Percentiles rank a stretch among this genome's conserved stretches.
These are phyloP conservation scores for Melaleuca quinquenervia DNA, from an alignment of 345 rosid genomes.

Conservation along the genomic window DNA sequence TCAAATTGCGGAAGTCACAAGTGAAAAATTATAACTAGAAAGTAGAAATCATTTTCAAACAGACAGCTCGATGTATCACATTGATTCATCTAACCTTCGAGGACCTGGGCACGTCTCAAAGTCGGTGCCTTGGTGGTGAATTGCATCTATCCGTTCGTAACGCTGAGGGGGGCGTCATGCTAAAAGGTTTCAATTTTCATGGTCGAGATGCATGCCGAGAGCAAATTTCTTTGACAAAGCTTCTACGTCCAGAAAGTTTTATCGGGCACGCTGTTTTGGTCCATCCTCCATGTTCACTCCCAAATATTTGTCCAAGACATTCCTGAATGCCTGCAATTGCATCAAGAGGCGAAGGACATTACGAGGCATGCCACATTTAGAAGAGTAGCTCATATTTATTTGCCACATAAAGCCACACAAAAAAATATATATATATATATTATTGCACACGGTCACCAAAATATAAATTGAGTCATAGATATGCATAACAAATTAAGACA, in stretches of 20 bases:
- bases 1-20: not conserved
- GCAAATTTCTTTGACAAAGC: not conserved
- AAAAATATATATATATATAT: too few relatives aligned
- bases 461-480: not conserved
- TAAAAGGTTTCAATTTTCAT: not conserved
- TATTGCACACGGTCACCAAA: not conserved
- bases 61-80: not conserved
- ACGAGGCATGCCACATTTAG: not conserved
- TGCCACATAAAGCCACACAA: not conserved
- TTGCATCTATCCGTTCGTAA: not conserved
- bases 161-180: not conserved
- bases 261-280: not conserved
- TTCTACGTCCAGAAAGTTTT: not conserved
- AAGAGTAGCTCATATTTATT: not conserved
- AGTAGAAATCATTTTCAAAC: not conserved
- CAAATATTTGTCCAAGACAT: slow-evolving; percentile 46
- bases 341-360: not conserved
- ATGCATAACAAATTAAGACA: not conserved
- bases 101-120: not conserved
- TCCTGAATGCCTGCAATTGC: slow-evolving; percentile 53
- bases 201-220: not conserved
- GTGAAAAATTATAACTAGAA: not conserved
- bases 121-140: not conserved
- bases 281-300: slow-evolving; percentile 28
- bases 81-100: not conserved